Percentiles rank a stretch among this genome's conserved stretches.
phyloP scores from a whole-genome alignment of 306 rosid genomes.

The Ceratonia siliqua region DNA sequence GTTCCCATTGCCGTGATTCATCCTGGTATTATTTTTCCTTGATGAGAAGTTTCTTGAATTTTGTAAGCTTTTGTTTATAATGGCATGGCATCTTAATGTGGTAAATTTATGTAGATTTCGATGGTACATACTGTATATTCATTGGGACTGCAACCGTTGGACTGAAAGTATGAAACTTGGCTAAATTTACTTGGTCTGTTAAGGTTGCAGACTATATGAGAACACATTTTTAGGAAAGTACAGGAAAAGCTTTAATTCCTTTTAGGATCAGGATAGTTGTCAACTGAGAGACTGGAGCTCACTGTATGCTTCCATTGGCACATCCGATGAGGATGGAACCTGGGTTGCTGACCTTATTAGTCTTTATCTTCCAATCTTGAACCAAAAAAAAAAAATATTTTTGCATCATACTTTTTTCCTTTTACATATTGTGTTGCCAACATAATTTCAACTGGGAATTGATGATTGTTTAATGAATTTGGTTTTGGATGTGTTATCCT shows the following conservation, averaged over 20 bases:
- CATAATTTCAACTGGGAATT: slow-evolving; percentile 13
- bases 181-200: neutral
- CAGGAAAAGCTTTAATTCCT: neutral
- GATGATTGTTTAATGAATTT: slow-evolving; percentile 27
- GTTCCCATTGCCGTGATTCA: slow-evolving; percentile 61
- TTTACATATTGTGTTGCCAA: slow-evolving; percentile 17
- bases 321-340: neutral
- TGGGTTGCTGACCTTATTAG: neutral
- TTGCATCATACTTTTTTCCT: neutral
- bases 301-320: neutral
- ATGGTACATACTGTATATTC: slow-evolving; percentile 8
- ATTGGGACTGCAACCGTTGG: neutral
- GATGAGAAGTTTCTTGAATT: slow-evolving; percentile 16
- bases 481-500: slow-evolving; percentile 36
- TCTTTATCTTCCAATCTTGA: neutral
- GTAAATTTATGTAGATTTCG: slow-evolving; percentile 12
- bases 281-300: neutral
- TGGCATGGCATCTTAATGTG: slow-evolving; percentile 10
- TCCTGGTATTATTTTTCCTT: slow-evolving; percentile 55
- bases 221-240: slow-evolving; percentile 5
- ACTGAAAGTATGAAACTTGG: neutral
- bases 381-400: neutral
- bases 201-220: neutral
- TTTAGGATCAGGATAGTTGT: neutral
- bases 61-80: neutral